A percentile compares a stretch with the other conserved stretches of the same genome.
Conservation (phyloP, 495 filamentous ascomycete species). For the Trichoderma erinaceum region DNA sequence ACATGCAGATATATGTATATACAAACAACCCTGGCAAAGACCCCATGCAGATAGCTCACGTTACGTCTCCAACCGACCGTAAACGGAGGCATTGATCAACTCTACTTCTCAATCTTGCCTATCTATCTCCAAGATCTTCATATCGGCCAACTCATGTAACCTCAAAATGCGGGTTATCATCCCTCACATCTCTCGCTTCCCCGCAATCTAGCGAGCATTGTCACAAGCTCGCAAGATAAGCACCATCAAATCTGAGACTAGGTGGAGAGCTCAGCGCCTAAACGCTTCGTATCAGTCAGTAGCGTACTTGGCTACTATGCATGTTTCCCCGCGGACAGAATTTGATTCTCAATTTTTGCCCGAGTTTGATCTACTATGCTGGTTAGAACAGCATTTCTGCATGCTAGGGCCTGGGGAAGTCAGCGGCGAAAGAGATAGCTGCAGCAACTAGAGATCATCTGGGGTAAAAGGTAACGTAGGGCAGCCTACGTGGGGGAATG, state of each 20-base stretch:
- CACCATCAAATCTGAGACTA: background rate
- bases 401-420: background rate
- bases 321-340: background rate
- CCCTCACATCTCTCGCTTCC: background rate
- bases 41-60: too few relatives aligned
- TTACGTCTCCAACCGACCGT: background rate
- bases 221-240: background rate
- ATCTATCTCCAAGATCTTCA: background rate
- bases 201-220: background rate
- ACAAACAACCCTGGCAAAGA: too few relatives aligned
- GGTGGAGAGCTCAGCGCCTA: background rate
- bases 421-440: background rate
- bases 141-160: constrained; percentile 5
- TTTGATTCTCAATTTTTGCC: background rate
- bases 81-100: background rate
- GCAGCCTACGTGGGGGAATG: constrained; percentile 6
- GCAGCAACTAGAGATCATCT: background rate
- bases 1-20: too few relatives aligned
- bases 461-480: background rate
- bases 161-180: constrained; percentile 1
- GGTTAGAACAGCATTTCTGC: background rate
- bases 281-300: background rate
- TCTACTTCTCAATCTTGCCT: background rate
- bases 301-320: background rate
- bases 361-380: background rate